Evolutionary conservation across 495 filamentous ascomycete genomes (phyloP).

Genomic region (Rhypophila decipiens): DNA sequence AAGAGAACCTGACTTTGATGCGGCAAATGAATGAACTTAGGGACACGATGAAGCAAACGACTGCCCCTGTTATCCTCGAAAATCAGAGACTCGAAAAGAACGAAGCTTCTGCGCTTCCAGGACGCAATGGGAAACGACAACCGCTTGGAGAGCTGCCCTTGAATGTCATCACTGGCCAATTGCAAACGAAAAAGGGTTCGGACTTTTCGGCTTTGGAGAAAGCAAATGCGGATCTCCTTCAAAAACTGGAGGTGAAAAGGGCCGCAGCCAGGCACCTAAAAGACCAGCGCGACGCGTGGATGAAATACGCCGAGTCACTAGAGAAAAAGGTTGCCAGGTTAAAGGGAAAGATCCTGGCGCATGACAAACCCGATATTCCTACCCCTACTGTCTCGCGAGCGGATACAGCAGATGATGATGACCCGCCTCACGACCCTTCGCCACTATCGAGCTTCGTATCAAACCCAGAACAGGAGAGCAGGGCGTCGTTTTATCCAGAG

Average conservation of each 20-base stretch:
- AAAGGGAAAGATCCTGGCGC: slow-evolving; percentile 14
- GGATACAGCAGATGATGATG: background rate
- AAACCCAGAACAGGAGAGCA: slow-evolving; percentile 4
- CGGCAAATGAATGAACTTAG: slow-evolving; percentile 26
- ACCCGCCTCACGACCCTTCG: background rate
- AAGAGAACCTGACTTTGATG: slow-evolving; percentile 29
- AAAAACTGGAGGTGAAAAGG: slow-evolving; percentile 13
- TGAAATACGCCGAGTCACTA: slow-evolving; percentile 19
- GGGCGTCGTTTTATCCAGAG: background rate
- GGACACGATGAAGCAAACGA: slow-evolving; percentile 4
- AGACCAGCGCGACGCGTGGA: slow-evolving; percentile 20
- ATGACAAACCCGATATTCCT: background rate
- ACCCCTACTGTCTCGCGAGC: background rate
- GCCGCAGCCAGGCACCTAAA: slow-evolving; percentile 4
- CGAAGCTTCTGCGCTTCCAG: too few species aligned
- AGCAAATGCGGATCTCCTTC: slow-evolving; percentile 17
- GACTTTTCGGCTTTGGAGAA: slow-evolving; percentile 7
- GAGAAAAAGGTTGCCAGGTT: slow-evolving; percentile 16
- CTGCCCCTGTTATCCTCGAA: too few species aligned
- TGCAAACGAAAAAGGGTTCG: slow-evolving; percentile 16
- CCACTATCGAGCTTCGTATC: slow-evolving; percentile 7
- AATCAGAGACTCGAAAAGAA: too few species aligned
- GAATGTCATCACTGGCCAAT: slow-evolving; percentile 18
- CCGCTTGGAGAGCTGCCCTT: too few species aligned
- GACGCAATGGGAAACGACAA: too few species aligned